Evolutionary conservation across 1,284 basidiomycete genomes (phyloP), one percentile per base, ranked within the genome.

Genomic region (Ceratobasidium sp.): DNA sequence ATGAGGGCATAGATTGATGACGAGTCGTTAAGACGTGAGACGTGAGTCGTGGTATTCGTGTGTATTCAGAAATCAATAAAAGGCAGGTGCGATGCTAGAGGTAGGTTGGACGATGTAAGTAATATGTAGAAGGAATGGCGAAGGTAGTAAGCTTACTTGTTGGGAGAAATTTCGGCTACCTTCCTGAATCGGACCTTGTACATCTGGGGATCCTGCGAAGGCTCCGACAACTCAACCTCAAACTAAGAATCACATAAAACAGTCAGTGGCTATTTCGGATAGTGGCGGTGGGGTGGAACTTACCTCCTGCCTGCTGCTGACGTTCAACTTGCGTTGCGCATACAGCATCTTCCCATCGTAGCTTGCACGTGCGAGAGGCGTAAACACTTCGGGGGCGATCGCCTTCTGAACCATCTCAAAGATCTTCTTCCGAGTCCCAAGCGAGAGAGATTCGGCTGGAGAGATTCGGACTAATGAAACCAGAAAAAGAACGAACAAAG

Each of bases 331-430:
- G n/a, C 48, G 15, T 22, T 60, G 54, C 29, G 69, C 45, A 47
- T 72, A 72, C 69, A 72, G 48, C 56, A 72, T 60, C 69, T 51
- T 72, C 44, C 48, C 33, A 27, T 54, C 69, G 33, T 48, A 72
- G 8, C 29, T 60, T 22, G 69, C 27, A 51, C 69, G 69, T 33
- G 69, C 69, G 17, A 72, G 50, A 41, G 57, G 56, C 17, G 69
- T 31, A 29, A 72, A 72, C 19, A 72, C 19, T 31, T 72, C 56
- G 4, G 69, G 69, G 8, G 56, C 69, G 22, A 72, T 56, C 29
- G 44, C 24, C 57, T 72, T 72, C 31, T 62, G 69, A 1, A 72
- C 31, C 45, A 33, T 47, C 8, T 72, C 57, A 22, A 72, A 50
- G 27, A 72, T 72, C 45, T 60, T 47, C 56, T 72, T 72, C 69